Conservation (phyloP, 495 filamentous ascomycete genomes). For the Neurospora sp. region DNA sequence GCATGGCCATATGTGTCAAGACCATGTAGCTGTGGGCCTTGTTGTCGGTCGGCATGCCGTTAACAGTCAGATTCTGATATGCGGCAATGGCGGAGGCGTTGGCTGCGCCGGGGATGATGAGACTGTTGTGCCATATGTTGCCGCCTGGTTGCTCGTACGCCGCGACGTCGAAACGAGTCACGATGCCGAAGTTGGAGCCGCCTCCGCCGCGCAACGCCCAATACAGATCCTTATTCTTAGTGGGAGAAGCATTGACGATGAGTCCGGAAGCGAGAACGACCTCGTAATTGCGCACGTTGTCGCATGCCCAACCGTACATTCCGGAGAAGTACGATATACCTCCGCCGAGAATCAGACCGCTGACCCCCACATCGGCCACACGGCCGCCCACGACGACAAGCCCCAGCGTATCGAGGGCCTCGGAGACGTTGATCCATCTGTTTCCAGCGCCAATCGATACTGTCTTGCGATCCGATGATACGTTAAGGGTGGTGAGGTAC, state of each 20-base stretch:
- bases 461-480: conserved; percentile 23
- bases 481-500: conserved; percentile 31
- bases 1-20: background rate
- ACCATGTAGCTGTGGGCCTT: conserved; percentile 16
- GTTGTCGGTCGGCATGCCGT: conserved; percentile 10
- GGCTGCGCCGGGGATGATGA: conserved; percentile 8
- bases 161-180: conserved; percentile 30
- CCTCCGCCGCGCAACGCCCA: conserved; percentile 51
- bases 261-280: conserved; percentile 37
- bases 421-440: conserved; percentile 46
- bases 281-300: conserved; percentile 40
- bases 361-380: conserved; percentile 43
- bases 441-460: conserved; percentile 36
- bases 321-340: conserved; percentile 35
- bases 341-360: conserved; percentile 49
- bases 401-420: conserved; percentile 32
- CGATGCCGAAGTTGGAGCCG: conserved; percentile 48
- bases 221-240: conserved; percentile 39
- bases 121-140: conserved; percentile 13
- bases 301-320: conserved; percentile 17
- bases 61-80: conserved; percentile 15
- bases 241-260: conserved; percentile 33
- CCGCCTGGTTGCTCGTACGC: conserved; percentile 16
- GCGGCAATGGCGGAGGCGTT: conserved; percentile 15
- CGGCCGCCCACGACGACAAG: conserved; percentile 47